Evolutionary conservation across 2,329 filamentous ascomycete genomes (phyloP), one percentile per base, ranked within the genome.

Genomic region (Venturiaceae sp.): DNA sequence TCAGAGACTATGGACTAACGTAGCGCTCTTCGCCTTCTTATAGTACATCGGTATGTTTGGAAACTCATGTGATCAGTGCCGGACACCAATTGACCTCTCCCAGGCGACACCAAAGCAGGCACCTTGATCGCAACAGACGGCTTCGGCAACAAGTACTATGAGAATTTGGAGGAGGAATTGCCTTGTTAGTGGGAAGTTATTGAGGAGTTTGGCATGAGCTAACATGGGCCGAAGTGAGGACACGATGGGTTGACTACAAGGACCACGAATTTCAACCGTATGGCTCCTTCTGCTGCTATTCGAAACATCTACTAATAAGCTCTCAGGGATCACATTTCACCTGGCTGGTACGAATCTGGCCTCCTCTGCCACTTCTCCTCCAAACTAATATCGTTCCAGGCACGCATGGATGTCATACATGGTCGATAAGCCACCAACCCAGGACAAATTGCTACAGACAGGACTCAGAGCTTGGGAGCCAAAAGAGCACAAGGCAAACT

Each of bases 161-260:
- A 99, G 82, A 96, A 99, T 80, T 75, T 84, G 69, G 76, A 79
- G 62, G 91, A 97, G 72, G 94, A 99, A 75, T 81, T 99, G 61
- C 94, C 94, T 60, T 80, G 90, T 95, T 80, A 71, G 87, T 34
- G 21, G 41, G 57, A 58, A 52, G 14, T 16, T 57, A 56, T 23
- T 36, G 46, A 53, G 47, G 30, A 53, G 34, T 53, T 60, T 2
- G 14, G 53, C 19, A 53, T 21, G 53, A 53, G 60, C 58, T 64
- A 62, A 68, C 61, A 16, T 28, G 28, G 14, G 53, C 37, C 21
- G 21, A 66, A 94, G 91, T 96, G 68, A 88, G 92, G 69, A 96
- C 91, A 66, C 85, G 92, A 80, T 99, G 95, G 94, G 89, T 99
- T 63, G 92, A 97, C 75, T 99, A 95, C 81, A 92, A 90, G 77